Conservation (phyloP, 2,329 filamentous ascomycete species). For the Calonectria hongkongensis region DNA sequence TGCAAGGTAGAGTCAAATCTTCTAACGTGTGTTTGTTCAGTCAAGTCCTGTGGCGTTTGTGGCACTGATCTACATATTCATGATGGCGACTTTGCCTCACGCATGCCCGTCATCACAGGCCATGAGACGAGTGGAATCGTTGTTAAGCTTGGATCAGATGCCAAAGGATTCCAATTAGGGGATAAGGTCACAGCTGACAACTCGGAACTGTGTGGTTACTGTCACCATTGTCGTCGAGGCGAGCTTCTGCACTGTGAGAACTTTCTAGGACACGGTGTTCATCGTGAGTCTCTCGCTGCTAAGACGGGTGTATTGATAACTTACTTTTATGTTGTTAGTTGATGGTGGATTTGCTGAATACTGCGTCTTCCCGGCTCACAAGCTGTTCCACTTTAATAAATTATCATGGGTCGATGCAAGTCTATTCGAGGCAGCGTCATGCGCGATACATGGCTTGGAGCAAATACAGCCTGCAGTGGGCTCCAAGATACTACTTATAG, state of each 20-base stretch:
- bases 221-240: background rate
- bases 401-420: background rate
- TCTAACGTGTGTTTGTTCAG: background rate
- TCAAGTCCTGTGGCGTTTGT: conserved; percentile 8
- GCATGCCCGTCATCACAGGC: conserved; percentile 3
- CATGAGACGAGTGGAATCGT: conserved; percentile 5
- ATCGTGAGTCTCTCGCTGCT: background rate
- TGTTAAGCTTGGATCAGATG: background rate
- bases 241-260: background rate
- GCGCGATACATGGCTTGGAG: background rate
- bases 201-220: conserved; percentile 8
- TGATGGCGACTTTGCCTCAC: background rate
- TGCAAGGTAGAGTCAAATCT: too few species aligned
- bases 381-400: background rate
- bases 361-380: background rate
- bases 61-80: conserved; percentile 5
- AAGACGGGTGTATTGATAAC: too few species aligned
- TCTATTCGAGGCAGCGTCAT: background rate
- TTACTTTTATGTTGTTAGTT: background rate
- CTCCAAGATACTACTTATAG: background rate
- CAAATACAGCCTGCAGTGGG: background rate
- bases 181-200: conserved; percentile 14
- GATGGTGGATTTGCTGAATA: conserved; percentile 11
- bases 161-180: background rate
- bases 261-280: conserved; percentile 3